These are phyloP conservation scores for Aspergillus quadrilineatus DNA, from an alignment of 2,329 filamentous ascomycete genomes.

Conservation along the genomic window DNA sequence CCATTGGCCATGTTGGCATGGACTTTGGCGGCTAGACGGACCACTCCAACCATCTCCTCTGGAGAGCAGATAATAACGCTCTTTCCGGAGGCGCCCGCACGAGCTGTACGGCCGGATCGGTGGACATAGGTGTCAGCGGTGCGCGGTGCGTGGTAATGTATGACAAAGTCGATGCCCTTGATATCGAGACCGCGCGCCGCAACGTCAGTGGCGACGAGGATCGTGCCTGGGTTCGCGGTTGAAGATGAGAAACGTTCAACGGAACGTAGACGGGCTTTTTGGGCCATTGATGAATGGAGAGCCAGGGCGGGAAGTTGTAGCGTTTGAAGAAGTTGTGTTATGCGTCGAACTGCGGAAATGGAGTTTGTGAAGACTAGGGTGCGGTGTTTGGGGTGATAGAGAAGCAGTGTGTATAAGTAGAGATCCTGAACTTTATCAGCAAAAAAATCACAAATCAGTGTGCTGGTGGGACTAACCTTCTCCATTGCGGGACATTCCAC, in stretches of 20 bases:
- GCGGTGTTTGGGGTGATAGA: constrained; percentile 76
- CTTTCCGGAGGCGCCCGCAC: constrained; percentile 72
- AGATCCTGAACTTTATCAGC: constrained; percentile 61
- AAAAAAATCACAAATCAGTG: not conserved
- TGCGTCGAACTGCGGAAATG: constrained; percentile 83
- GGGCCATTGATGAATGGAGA: constrained; percentile 90
- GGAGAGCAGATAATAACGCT: constrained; percentile 88
- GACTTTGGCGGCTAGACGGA: constrained; percentile 82
- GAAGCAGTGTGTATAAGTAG: constrained; percentile 82
- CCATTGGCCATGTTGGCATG: constrained; percentile 61
- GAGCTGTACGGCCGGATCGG: constrained; percentile 88
- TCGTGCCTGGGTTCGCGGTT: constrained; percentile 54
- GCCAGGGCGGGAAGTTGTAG: constrained; percentile 73
- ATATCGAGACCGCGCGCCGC: constrained; percentile 94
- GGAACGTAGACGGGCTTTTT: constrained; percentile 91
- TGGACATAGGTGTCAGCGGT: constrained; percentile 93
- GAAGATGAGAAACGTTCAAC: constrained; percentile 81
- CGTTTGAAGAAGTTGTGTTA: constrained; percentile 80
- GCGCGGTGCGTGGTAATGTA: constrained; percentile 94
- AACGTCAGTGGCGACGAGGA: constrained; percentile 90
- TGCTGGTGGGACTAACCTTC: constrained; percentile 59
- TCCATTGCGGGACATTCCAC: constrained; percentile 91
- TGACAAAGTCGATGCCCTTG: constrained; percentile 78
- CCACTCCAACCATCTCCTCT: constrained; percentile 82
- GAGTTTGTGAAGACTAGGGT: constrained; percentile 95